phyloP scores from a whole-genome alignment of 202 grass and related monocot species.

The Carex sylvatica region DNA sequence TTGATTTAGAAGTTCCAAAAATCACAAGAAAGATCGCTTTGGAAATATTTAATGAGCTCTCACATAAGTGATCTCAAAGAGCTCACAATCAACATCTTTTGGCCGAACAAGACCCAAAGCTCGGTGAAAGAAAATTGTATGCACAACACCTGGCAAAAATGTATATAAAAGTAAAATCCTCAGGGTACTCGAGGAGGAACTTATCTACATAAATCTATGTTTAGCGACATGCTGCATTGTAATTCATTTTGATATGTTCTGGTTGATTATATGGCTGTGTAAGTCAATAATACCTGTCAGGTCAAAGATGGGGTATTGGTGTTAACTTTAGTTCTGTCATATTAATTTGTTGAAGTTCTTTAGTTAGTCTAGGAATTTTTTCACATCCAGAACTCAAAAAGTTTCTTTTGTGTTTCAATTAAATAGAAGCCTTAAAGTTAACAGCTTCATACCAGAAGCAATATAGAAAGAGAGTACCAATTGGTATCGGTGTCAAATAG shows the following conservation, averaged over 20 bases:
- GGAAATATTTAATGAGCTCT: slow-evolving; percentile 27
- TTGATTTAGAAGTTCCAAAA: slow-evolving; percentile 5
- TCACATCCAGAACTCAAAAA: not conserved
- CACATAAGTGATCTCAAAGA: slow-evolving; percentile 86
- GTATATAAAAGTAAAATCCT: slow-evolving; percentile 2
- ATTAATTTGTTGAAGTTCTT: not conserved
- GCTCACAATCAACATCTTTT: slow-evolving; percentile 83
- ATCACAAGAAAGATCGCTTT: slow-evolving; percentile 13
- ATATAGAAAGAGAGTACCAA: no score
- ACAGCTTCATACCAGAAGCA: no score
- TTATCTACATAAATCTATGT: not conserved
- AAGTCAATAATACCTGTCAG: not conserved
- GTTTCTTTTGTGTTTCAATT: not conserved
- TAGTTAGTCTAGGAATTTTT: not conserved
- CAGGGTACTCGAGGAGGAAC: not conserved
- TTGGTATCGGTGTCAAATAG: no score
- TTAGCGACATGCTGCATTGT: not conserved
- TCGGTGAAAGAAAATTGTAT: slow-evolving; percentile 94
- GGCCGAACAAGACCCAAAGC: slow-evolving; percentile 87
- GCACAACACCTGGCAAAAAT: slow-evolving; percentile 67
- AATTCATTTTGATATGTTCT: not conserved
- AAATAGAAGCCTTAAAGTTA: not conserved
- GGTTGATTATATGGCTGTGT: not conserved
- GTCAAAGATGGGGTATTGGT: not conserved
- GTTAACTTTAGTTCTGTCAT: not conserved